Conservation (phyloP, 768 basidiomycete genomes). For the Termitomyces heimii region DNA sequence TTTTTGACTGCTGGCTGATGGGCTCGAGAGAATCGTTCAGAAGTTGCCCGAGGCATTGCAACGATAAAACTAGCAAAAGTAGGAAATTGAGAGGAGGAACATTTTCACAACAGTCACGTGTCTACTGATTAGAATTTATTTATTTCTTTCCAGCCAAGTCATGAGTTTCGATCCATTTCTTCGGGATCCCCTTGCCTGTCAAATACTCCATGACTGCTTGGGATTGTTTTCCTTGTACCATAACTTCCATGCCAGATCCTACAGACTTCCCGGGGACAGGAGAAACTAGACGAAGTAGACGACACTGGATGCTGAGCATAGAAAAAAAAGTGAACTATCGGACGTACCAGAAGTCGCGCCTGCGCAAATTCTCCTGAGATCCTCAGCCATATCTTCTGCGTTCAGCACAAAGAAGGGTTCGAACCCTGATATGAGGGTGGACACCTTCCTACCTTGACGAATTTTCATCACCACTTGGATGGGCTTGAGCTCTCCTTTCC, state of each 20-base stretch:
- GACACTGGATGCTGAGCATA: neutral
- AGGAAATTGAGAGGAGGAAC: neutral
- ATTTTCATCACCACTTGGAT: constrained; percentile 65
- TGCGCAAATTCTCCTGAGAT: constrained; percentile 71
- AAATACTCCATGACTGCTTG: constrained; percentile 63
- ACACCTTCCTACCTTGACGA: constrained; percentile 73
- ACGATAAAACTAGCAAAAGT: neutral
- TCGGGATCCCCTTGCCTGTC: constrained; percentile 66
- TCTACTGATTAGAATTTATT: neutral
- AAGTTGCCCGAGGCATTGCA: constrained; percentile 75
- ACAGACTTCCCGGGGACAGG: constrained; percentile 50
- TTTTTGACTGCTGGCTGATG: constrained; percentile 60
- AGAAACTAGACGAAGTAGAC: constrained; percentile 38
- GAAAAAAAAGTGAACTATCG: neutral
- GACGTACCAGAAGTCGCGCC: constrained; percentile 68
- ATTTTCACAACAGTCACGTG: neutral
- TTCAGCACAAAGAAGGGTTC: constrained; percentile 67
- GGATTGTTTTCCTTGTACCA: constrained; percentile 83
- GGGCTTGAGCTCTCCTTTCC: constrained; percentile 73
- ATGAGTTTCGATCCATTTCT: constrained; percentile 66
- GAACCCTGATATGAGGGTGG: constrained; percentile 72
- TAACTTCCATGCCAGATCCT: constrained; percentile 55
- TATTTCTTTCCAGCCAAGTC: constrained; percentile 49
- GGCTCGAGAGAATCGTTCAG: constrained; percentile 62
- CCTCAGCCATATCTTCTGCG: constrained; percentile 72